Evolutionary conservation across 441 rosid species (phyloP), one percentile per base, ranked within the genome.

Genomic region (Lepidium campestre): DNA sequence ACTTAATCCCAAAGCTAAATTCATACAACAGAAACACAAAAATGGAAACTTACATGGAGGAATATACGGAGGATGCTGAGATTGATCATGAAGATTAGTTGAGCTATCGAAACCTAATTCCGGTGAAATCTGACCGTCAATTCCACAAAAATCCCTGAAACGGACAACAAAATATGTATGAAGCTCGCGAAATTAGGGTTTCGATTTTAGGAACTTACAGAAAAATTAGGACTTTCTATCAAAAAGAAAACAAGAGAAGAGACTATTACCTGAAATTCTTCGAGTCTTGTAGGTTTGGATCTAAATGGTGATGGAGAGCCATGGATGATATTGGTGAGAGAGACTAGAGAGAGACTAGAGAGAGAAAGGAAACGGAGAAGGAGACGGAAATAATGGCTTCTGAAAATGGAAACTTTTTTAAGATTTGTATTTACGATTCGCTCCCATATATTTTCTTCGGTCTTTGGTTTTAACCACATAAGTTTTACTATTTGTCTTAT

Each of bases 51-150:
- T 84, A 91, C 98, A 85, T 8, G 93, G 89, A 79, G 94, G 94
- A 29, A 84, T 66, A 52, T 89, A 91, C 1, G 97, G 96, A 81
- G 94, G 93, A 77, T 91, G 96, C 45, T 83, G 90, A 70, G 89
- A 79, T 53, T 78, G 93, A 58, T 89, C 89, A 47, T 73, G 89
- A 49, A 86, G 75, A 66, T 72, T 79, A n/a, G 68, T 40, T 4
- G 81, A 46, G 63, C 42, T 71, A 56, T 71, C 76, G 67, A 75
- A 84, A 13, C 70, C 81, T 36, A 78, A 68, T 4, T 76, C 78
- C 32, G 82, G 82, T 12, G 88, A 73, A 74, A 80, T 71, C 82
- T 84, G 90, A 7, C 67, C 77, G 45, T 87, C 88, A 55, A 80
- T 71, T 42, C 86, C 42, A 70, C 70, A 77, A 27, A 83, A 48